Evolutionary conservation across 1,284 basidiomycete species (phyloP).

Genomic region (Ceratobasidium papillatum): DNA sequence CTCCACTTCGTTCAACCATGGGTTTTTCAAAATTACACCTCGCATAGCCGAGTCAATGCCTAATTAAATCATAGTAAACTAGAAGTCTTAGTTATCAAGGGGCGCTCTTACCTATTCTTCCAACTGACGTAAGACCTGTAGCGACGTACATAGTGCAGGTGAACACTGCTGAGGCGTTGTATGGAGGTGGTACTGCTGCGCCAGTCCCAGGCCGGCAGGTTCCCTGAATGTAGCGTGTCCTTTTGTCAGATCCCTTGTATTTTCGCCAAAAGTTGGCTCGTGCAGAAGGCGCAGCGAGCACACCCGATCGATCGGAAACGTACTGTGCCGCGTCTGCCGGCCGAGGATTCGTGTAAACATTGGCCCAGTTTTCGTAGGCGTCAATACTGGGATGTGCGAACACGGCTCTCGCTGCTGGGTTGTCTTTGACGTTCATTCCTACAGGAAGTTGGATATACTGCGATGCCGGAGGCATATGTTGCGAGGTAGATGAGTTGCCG

Average conservation of each 20-base stretch:
- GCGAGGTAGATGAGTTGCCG: constrained; percentile 57
- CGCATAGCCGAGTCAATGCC: constrained; percentile 55
- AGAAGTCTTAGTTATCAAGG: constrained; percentile 55
- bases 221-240: constrained; percentile 62
- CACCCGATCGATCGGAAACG: constrained; percentile 60
- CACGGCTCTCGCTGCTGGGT: constrained; percentile 70
- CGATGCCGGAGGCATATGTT: constrained; percentile 59
- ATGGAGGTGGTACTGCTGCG: constrained; percentile 59
- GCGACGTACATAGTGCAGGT: constrained; percentile 61
- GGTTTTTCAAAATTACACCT: constrained; percentile 59
- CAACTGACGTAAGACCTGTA: neutral
- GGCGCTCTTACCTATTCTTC: neutral
- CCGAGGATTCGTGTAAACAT: constrained; percentile 62
- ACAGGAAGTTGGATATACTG: constrained; percentile 69
- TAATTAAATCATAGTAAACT: constrained; percentile 64
- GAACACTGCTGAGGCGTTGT: constrained; percentile 65
- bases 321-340: constrained; percentile 67
- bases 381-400: constrained; percentile 70
- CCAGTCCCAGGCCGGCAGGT: constrained; percentile 70
- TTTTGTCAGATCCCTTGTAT: constrained; percentile 57
- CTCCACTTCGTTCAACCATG: constrained; percentile 66
- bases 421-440: constrained; percentile 62
- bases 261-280: constrained; percentile 70
- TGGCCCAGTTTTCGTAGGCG: constrained; percentile 65
- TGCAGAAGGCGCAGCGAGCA: constrained; percentile 66